phyloP scores from a whole-genome alignment of 148 eudicot genomes.

The Chenopodium formosanum region DNA sequence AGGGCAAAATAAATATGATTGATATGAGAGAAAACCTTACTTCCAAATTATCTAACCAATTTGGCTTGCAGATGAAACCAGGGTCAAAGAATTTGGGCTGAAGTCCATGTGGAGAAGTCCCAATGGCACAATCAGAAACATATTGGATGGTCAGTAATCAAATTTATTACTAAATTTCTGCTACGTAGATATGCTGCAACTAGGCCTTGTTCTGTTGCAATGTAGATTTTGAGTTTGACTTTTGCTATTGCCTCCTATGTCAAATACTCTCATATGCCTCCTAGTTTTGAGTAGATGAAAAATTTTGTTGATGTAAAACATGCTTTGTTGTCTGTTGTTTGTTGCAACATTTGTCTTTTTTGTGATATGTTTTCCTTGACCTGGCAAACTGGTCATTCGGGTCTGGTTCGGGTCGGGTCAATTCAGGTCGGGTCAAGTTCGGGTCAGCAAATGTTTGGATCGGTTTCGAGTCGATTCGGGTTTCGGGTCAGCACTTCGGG shows the following conservation, averaged over 20 bases:
- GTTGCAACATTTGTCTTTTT: neutral
- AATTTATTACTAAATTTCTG: neutral
- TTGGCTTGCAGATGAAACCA: conserved; percentile 60
- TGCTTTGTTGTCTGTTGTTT: neutral
- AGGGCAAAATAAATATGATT: neutral
- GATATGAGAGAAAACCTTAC: neutral
- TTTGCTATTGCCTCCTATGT: neutral
- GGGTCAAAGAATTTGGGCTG: conserved; percentile 70
- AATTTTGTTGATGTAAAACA: neutral
- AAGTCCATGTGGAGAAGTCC: conserved; percentile 96
- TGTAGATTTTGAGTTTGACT: conserved; percentile 1
- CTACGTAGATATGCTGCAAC: neutral
- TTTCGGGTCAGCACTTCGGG: too few species aligned
- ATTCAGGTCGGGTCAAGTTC: too few species aligned
- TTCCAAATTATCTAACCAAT: neutral
- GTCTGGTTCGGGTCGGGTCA: too few species aligned
- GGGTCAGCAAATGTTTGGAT: too few species aligned
- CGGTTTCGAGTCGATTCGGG: too few species aligned
- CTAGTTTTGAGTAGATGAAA: neutral
- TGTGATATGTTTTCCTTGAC: neutral
- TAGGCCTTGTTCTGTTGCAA: neutral
- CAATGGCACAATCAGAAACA: conserved; percentile 93
- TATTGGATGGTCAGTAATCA: conserved; percentile 66
- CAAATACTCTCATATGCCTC: neutral
- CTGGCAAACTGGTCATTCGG: too few species aligned